Conservation (phyloP, 805 yeast genomes). For the Zygosaccharomyces rouxii region DNA sequence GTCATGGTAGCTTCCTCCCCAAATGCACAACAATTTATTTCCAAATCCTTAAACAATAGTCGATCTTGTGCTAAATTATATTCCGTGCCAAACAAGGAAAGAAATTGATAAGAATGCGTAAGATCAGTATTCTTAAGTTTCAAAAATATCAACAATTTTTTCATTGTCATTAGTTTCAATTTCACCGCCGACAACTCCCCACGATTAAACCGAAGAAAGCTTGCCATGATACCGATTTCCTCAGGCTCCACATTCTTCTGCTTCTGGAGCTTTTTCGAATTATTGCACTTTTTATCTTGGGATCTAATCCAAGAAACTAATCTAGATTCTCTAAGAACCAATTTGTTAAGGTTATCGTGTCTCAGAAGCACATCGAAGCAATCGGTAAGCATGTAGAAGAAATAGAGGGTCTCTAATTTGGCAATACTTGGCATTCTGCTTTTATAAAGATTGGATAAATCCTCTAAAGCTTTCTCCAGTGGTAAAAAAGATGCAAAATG, state of each 20-base stretch:
- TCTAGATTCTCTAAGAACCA: slow-evolving; percentile 12
- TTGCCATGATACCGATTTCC: slow-evolving; percentile 26
- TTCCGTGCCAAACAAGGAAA: slow-evolving; percentile 6
- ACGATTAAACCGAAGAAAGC: slow-evolving; percentile 24
- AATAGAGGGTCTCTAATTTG: slow-evolving; percentile 13
- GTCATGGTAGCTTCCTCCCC: slow-evolving; percentile 9
- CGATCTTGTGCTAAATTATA: not conserved
- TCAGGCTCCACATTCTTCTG: slow-evolving; percentile 25
- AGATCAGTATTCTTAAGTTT: slow-evolving; percentile 23
- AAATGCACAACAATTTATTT: not conserved
- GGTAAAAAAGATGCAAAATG: slow-evolving; percentile 26
- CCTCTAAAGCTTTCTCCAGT: slow-evolving; percentile 14
- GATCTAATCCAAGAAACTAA: slow-evolving; percentile 19
- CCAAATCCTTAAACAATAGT: not conserved
- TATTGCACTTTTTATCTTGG: slow-evolving; percentile 8
- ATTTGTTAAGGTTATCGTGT: slow-evolving; percentile 8
- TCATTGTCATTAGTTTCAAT: slow-evolving; percentile 12
- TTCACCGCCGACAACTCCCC: slow-evolving; percentile 19
- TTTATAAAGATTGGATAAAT: slow-evolving; percentile 13
- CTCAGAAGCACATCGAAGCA: slow-evolving; percentile 14
- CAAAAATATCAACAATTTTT: slow-evolving; percentile 21
- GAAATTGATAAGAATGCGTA: slow-evolving; percentile 7
- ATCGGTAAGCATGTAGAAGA: slow-evolving; percentile 12
- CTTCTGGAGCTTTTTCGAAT: not conserved
- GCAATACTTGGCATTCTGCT: slow-evolving; percentile 11